Evolutionary conservation across 2,329 filamentous ascomycete species (phyloP), one percentile per base, ranked within the genome.

Genomic region (Orbilia oligospora): DNA sequence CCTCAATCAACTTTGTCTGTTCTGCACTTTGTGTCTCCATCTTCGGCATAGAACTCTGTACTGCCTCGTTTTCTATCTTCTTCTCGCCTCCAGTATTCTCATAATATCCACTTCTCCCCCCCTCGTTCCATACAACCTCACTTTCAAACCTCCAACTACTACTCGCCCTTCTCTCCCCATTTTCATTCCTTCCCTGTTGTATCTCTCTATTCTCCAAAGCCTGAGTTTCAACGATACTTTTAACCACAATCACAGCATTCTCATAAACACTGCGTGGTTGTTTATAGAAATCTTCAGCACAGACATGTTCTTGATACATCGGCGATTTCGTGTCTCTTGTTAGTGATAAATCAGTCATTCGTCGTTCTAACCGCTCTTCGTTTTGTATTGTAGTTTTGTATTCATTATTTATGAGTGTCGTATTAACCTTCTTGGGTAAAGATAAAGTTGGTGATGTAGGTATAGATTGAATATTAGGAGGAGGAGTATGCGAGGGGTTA

Each of bases 241-340:
- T 61, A 5, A n/a, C 30, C 4, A 27, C 22, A n/a, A 75, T 18
- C 3, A 75, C 55, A 22, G 55, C 71, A 64, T 55, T 68, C 30
- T 69, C 64, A 48, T 75, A 55, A 10, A 66, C 53, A 33, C 12
- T 22, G 6, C 41, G 27, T 2, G 64, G 46, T n/a, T 68, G 64
- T 20, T 69, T 75, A 64, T 75, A 75, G 30, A 75, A 75, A 64
- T 75, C 71, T 30, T 68, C 46, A 3, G 71, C 64, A 36, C 71
- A 75, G 12, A 75, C 71, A 18, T 75, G 71, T 64, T 75, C 71
- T 14, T 75, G 71, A 38, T 75, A 75, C 30, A 65, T 51, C 12
- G 41, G 18, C 30, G 36, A 38, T 5, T 18, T 61, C 1, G 27
- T 38, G 41, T 61, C 49, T 36, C 1, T n/a, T 12, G n/a, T 41